phyloP scores from a whole-genome alignment of 2,329 filamentous ascomycete genomes.

The Fusarium algeriense region DNA sequence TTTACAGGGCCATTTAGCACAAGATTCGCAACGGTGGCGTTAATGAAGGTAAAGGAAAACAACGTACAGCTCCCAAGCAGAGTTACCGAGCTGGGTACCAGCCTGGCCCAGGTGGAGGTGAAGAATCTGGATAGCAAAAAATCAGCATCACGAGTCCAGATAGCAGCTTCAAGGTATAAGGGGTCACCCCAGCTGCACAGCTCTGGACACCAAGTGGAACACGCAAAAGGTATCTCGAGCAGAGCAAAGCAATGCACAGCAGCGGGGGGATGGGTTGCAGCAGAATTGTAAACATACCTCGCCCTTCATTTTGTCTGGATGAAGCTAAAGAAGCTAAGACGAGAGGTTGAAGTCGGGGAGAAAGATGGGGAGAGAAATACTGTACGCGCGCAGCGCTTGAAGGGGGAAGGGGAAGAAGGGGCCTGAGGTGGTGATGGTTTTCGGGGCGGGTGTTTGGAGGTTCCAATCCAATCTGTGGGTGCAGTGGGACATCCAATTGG shows the following conservation, averaged over 20 bases:
- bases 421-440: conserved; percentile 52
- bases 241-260: conserved; percentile 6
- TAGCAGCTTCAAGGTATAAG: conserved; percentile 21
- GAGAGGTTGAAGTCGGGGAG: conserved; percentile 39
- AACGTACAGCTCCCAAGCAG: conserved; percentile 80
- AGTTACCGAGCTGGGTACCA: conserved; percentile 80
- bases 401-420: conserved; percentile 46
- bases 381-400: conserved; percentile 53
- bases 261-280: not conserved
- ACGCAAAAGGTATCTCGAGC: conserved; percentile 20
- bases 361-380: conserved; percentile 43
- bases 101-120: conserved; percentile 76
- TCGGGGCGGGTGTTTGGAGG: conserved; percentile 50
- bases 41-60: conserved; percentile 42
- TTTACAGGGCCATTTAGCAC: conserved; percentile 43
- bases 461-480: conserved; percentile 44
- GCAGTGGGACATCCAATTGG: conserved; percentile 38
- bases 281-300: conserved; percentile 59
- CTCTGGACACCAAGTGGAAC: conserved; percentile 41
- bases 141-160: conserved; percentile 35
- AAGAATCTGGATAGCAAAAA: conserved; percentile 63
- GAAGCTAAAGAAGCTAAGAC: conserved; percentile 40
- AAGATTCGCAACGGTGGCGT: conserved; percentile 3
- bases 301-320: conserved; percentile 64
- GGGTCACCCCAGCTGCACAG: conserved; percentile 15